A percentile compares a stretch with the other conserved stretches of the same genome.
These are phyloP conservation scores for Pseudogymnoascus sp. DNA, from an alignment of 2,329 filamentous ascomycete genomes.

Conservation along the genomic window DNA sequence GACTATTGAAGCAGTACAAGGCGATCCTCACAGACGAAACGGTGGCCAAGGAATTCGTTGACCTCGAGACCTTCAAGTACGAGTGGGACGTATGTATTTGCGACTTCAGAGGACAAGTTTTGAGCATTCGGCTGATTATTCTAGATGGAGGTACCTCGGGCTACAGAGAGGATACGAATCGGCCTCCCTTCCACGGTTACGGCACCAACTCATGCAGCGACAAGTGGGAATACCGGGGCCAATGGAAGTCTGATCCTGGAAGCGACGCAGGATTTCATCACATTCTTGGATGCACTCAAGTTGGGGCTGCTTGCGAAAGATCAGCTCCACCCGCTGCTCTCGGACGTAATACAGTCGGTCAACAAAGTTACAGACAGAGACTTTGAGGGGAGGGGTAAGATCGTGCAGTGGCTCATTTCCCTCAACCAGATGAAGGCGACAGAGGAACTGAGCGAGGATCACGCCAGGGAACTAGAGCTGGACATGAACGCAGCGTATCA, in stretches of 20 bases:
- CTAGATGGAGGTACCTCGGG: constrained; percentile 87
- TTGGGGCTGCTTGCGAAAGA: constrained; percentile 91
- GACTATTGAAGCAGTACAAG: constrained; percentile 93
- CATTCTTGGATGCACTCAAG: constrained; percentile 88
- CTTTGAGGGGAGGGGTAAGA: constrained; percentile 93
- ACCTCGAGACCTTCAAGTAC: constrained; percentile 82
- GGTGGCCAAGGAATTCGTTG: constrained; percentile 80
- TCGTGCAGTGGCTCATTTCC: constrained; percentile 95
- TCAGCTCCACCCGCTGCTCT: constrained; percentile 87
- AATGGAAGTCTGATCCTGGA: constrained; percentile 67
- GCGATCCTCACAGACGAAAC: constrained; percentile 85
- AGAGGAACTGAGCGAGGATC: constrained; percentile 79
- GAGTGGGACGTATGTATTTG: constrained; percentile 72
- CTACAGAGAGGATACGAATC: constrained; percentile 84
- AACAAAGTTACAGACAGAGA: constrained; percentile 95
- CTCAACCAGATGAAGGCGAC: constrained; percentile 97
- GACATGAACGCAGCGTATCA: constrained; percentile 93
- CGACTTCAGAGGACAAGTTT: background rate
- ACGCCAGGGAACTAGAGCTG: constrained; percentile 80
- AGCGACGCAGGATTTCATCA: constrained; percentile 97
- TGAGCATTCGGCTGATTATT: constrained; percentile 11
- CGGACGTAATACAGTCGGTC: constrained; percentile 92
- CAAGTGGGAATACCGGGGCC: constrained; percentile 35
- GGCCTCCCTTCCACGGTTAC: constrained; percentile 80
- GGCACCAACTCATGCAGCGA: constrained; percentile 39